Evolutionary conservation across 2,329 filamentous ascomycete genomes (phyloP), one percentile per base, ranked within the genome.

Genomic region (Fusarium multiceps): DNA sequence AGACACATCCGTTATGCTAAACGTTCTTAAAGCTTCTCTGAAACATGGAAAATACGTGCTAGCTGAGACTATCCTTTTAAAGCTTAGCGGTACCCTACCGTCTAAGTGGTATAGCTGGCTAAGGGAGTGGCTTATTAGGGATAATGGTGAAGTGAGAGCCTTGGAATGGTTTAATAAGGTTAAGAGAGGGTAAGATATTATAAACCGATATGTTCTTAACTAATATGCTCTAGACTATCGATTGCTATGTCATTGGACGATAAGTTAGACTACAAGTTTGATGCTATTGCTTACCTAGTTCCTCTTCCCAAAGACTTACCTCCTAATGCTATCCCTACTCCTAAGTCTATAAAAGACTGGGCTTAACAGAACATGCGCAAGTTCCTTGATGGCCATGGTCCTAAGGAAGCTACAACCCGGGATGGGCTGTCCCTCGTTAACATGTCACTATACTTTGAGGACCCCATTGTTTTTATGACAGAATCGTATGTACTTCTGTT

Each of bases 341-440:
- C 56, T 12, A 28, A 34, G 2, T 40, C 27, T 2, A 25, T 69
- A 4, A 37, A 72, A 18, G 43, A 60, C 1, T 74, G 69, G 69
- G 56, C 59, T 55, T 68, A 55, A 16, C n/a, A 32, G 34, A 54
- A 7, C 3, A 20, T 74, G 1, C 51, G 18, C 3, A 21, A 46
- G 4, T 61, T 48, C 20, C 9, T 69, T 9, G 20, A 47, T 7
- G 40, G 16, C 5, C 45, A 43, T 34, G 32, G 6, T 21, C 55
- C 40, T 18, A 42, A 27, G 16, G 7, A 18, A 5, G 6, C 72
- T 7, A 30, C 34, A 37, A 18, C 10, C 23, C 28, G 43, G 14
- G 70, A 72, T 14, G 69, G 72, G 32, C 8, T 25, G 23, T 40
- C 61, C n/a, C 48, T 71, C 30, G 43, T 72, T 37, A 66, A 72